Evolutionary conservation across 2,329 filamentous ascomycete species (phyloP).

Genomic region (Ilyonectria destructans): DNA sequence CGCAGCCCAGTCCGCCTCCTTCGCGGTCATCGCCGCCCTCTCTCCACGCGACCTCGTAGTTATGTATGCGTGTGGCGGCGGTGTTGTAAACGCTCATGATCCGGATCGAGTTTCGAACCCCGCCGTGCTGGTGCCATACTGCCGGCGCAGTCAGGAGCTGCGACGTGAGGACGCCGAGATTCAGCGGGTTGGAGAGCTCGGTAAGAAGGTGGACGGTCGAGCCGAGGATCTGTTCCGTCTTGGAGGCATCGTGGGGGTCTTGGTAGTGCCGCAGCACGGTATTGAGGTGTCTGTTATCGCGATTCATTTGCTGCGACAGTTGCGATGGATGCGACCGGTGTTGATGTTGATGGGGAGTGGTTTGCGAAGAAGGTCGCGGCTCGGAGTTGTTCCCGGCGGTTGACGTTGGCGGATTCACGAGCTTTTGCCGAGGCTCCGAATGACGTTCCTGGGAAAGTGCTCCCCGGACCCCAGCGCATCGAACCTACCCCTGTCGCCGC

Average conservation of each 20-base stretch:
- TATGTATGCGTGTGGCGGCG: constrained; percentile 71
- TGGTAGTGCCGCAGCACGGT: constrained; percentile 76
- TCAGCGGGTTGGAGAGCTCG: constrained; percentile 81
- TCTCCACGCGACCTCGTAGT: constrained; percentile 61
- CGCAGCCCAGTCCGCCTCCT: constrained; percentile 64
- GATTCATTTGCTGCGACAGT: constrained; percentile 32
- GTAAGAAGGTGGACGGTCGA: constrained; percentile 79
- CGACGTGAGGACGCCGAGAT: constrained; percentile 80
- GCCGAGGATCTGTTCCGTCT: constrained; percentile 73
- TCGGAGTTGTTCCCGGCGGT: constrained; percentile 41
- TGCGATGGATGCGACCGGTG: background rate
- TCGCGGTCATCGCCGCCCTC: constrained; percentile 52
- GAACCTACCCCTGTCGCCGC: constrained; percentile 26
- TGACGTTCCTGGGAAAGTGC: constrained; percentile 45
- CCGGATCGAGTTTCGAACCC: constrained; percentile 75
- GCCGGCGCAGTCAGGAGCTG: constrained; percentile 81
- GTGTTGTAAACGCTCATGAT: constrained; percentile 82
- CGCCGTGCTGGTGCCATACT: constrained; percentile 76
- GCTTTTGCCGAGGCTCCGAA: constrained; percentile 50
- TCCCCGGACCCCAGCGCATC: constrained; percentile 22
- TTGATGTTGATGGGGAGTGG: constrained; percentile 16
- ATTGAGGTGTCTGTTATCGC: constrained; percentile 74
- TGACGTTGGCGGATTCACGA: constrained; percentile 42
- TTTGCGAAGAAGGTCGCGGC: constrained; percentile 18
- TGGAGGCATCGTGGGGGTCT: constrained; percentile 66